Conservation (phyloP, 1,284 basidiomycete species). For the Ustilago crameri region DNA sequence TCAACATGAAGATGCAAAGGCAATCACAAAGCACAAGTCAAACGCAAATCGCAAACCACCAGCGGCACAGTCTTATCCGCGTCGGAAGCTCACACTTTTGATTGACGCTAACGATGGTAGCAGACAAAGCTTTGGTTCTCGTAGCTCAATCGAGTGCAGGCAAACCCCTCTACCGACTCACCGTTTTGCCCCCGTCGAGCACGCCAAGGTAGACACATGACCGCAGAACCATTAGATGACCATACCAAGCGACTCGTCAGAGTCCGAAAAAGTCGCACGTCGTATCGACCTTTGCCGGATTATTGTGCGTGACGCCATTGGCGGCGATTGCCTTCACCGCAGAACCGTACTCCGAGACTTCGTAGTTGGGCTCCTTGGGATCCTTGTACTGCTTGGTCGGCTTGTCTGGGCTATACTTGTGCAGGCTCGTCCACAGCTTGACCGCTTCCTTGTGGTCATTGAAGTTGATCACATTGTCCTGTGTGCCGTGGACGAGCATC, state of each 20-base stretch:
- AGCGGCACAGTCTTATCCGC: too few relatives aligned
- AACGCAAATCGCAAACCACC: too few relatives aligned
- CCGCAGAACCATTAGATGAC: too few relatives aligned
- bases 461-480: conserved; percentile 17
- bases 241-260: background rate
- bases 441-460: conserved; percentile 22
- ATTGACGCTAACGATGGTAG: too few relatives aligned
- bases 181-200: too few relatives aligned
- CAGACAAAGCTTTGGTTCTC: too few relatives aligned
- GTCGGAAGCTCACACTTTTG: too few relatives aligned
- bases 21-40: too few relatives aligned
- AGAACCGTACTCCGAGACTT: conserved; percentile 16
- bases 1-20: too few relatives aligned
- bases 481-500: conserved; percentile 29
- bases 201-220: too few relatives aligned
- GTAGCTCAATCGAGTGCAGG: too few relatives aligned
- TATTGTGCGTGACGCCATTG: conserved; percentile 20
- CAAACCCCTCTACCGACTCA: too few relatives aligned
- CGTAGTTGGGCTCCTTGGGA: conserved; percentile 15
- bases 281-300: conserved; percentile 16
- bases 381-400: conserved; percentile 16
- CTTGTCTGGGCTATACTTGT: conserved; percentile 8
- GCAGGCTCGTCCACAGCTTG: conserved; percentile 28
- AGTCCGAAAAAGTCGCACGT: conserved; percentile 24
- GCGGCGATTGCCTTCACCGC: conserved; percentile 22